Percentiles rank a stretch among this genome's conserved stretches.
These are phyloP conservation scores for Prunus kanzakura DNA, from an alignment of 306 rosid genomes.

Conservation along the genomic window DNA sequence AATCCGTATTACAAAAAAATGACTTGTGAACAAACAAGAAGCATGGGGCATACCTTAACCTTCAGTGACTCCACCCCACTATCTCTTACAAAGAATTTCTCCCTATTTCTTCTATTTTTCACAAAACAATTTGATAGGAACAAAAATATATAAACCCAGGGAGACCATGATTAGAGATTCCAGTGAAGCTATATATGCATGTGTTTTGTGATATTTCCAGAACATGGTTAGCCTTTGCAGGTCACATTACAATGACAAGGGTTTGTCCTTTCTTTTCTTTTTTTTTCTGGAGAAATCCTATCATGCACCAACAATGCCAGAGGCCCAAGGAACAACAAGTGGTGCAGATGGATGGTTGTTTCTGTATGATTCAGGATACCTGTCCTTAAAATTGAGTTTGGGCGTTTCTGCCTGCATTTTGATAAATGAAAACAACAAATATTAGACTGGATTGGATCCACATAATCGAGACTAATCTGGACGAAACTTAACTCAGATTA, in stretches of 20 bases:
- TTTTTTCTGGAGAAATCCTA: slow-evolving; percentile 9
- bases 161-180: slow-evolving; percentile 18
- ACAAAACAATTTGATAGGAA: slow-evolving; percentile 19
- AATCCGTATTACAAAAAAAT: slow-evolving; percentile 21
- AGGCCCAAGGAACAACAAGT: slow-evolving; percentile 71
- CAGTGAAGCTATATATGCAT: slow-evolving; percentile 21
- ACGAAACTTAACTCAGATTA: neutral
- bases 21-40: neutral
- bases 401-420: slow-evolving; percentile 73
- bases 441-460: slow-evolving; percentile 16
- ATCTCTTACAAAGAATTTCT: neutral
- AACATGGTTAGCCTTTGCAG: slow-evolving; percentile 14
- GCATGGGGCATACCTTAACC: neutral
- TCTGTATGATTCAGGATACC: slow-evolving; percentile 69
- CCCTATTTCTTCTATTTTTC: slow-evolving; percentile 20
- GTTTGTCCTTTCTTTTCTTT: neutral
- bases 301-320: slow-evolving; percentile 55
- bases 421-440: slow-evolving; percentile 4
- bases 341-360: slow-evolving; percentile 65
- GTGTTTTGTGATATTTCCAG: slow-evolving; percentile 20
- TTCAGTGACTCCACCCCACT: neutral
- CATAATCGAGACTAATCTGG: slow-evolving; percentile 1
- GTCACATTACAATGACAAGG: slow-evolving; percentile 15
- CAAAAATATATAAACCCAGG: slow-evolving; percentile 18
- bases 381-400: slow-evolving; percentile 62